Conservation (phyloP, 129 eudicot genomes). For the Pulicaria dysenterica region DNA sequence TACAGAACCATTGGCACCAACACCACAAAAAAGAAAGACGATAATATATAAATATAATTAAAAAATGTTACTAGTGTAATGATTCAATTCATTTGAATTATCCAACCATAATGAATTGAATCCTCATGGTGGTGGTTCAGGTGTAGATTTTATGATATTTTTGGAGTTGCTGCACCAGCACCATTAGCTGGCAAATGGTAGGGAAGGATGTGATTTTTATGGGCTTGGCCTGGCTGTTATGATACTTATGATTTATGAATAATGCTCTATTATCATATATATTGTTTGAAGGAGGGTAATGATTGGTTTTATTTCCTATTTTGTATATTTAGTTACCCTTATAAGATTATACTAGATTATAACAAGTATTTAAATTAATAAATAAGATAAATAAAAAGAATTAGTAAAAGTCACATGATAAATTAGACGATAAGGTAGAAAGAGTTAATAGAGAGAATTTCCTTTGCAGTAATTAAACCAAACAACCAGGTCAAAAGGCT, state of each 20-base stretch:
- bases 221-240: not conserved
- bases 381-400: no score
- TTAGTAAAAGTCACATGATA: no score
- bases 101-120: not conserved
- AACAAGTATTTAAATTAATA: no score
- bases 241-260: not conserved
- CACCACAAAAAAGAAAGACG: conserved; percentile 14
- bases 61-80: conserved; percentile 18
- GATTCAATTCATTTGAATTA: not conserved
- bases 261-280: not conserved
- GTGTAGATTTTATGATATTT: conserved; percentile 1
- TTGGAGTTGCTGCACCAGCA: not conserved
- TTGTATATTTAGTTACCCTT: no score
- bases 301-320: no score
- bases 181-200: conserved; percentile 4
- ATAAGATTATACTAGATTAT: no score
- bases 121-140: not conserved
- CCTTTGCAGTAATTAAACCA: no score
- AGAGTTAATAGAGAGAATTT: no score
- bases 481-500: no score
- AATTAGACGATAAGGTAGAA: no score
- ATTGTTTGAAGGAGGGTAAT: no score
- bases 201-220: not conserved
- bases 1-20: conserved; percentile 41
- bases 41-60: no score